Evolutionary conservation across 2,329 filamentous ascomycete species (phyloP).

Genomic region (Grosmannia penicillata): DNA sequence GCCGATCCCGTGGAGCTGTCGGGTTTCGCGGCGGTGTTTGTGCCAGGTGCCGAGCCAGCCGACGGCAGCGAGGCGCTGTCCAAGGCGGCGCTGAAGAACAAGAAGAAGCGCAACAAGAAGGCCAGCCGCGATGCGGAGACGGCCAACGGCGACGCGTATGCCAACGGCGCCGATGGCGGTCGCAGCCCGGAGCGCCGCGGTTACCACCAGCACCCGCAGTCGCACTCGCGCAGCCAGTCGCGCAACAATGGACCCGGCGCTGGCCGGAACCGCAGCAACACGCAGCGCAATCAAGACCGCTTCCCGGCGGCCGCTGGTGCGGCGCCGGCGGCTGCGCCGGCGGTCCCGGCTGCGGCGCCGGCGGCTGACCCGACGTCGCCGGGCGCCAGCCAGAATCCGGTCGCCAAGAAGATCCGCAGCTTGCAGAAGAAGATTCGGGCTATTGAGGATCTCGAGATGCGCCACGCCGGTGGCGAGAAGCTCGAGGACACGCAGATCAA

Average conservation of each 20-base stretch:
- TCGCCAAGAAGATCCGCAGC: constrained; percentile 87
- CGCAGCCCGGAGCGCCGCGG: constrained; percentile 54
- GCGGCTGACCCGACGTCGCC: constrained; percentile 20
- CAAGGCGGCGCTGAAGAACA: constrained; percentile 84
- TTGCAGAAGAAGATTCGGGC: constrained; percentile 95
- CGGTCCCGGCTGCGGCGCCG: constrained; percentile 27
- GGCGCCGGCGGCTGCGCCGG: constrained; percentile 13
- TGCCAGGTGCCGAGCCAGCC: constrained; percentile 33
- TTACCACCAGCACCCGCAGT: constrained; percentile 16
- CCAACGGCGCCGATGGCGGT: constrained; percentile 21
- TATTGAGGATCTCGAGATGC: constrained; percentile 97
- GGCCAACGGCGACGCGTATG: neutral
- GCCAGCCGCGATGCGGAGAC: constrained; percentile 60
- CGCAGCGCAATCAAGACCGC: constrained; percentile 23
- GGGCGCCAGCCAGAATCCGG: constrained; percentile 40
- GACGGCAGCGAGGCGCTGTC: constrained; percentile 62
- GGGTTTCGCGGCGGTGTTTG: constrained; percentile 42
- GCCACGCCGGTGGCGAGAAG: constrained; percentile 86
- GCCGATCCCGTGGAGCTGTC: constrained; percentile 59
- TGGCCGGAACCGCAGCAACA: constrained; percentile 36
- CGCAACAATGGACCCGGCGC: constrained; percentile 30
- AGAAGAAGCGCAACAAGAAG: constrained; percentile 95
- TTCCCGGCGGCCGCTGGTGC: constrained; percentile 12
- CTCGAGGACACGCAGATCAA: constrained; percentile 96
- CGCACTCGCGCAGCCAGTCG: constrained; percentile 35